phyloP scores from a whole-genome alignment of 495 filamentous ascomycete species.

The Aspergillus steynii region DNA sequence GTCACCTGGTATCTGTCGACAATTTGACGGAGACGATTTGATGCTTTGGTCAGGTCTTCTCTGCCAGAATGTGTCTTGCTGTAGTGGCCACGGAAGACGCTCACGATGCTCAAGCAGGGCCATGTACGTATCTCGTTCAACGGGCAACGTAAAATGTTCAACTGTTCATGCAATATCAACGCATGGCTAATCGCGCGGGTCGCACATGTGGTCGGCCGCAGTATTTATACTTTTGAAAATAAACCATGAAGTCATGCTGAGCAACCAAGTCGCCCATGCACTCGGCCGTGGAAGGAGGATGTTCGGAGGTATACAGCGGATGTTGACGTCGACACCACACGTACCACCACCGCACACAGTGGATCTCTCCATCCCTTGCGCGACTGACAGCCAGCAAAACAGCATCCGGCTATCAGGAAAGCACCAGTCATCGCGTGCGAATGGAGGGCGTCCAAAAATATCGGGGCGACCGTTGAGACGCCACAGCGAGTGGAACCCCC shows the following conservation, averaged over 20 bases:
- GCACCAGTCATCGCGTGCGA: not conserved
- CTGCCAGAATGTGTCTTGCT: too few species aligned
- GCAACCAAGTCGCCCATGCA: not conserved
- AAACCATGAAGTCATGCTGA: not conserved
- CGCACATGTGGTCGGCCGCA: not conserved
- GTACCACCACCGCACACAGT: not conserved
- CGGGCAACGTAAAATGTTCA: not conserved
- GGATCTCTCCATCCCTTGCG: not conserved
- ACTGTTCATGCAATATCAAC: not conserved
- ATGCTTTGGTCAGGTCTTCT: not conserved
- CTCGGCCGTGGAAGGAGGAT: not conserved
- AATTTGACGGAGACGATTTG: not conserved
- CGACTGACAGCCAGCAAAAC: not conserved
- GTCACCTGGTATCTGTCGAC: not conserved
- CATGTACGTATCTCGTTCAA: not conserved
- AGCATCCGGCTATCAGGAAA: not conserved
- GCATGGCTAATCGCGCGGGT: not conserved
- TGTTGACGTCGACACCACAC: not conserved
- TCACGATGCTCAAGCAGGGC: not conserved
- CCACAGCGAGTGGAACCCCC: not conserved
- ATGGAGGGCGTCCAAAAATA: not conserved
- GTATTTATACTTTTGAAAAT: not conserved
- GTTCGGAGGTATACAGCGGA: not conserved
- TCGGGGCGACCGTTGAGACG: not conserved
- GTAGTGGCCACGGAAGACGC: not conserved